Percentiles rank a stretch among this genome's conserved stretches.
Evolutionary conservation across 2,329 filamentous ascomycete genomes (phyloP).

Genomic region (Aspergillus glaucus): DNA sequence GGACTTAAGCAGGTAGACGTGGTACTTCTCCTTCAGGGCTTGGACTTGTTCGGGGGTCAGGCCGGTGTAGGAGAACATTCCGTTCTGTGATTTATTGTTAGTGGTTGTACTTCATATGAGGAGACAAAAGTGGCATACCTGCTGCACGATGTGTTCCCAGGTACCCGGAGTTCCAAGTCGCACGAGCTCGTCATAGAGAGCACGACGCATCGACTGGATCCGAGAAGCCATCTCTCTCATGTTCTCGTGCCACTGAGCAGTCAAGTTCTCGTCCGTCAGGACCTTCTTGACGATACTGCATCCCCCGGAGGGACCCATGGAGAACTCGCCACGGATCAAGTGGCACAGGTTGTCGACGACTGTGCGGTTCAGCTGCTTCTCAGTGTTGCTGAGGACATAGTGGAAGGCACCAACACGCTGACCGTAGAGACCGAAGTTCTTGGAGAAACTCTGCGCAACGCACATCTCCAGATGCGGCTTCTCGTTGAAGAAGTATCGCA

Average conservation of each 20-base stretch:
- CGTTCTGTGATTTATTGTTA: constrained; percentile 34
- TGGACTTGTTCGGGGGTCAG: constrained; percentile 41
- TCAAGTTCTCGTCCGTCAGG: constrained; percentile 70
- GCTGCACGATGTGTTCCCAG: constrained; percentile 97
- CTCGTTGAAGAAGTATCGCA: constrained; percentile 85
- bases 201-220: constrained; percentile 83
- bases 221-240: constrained; percentile 86
- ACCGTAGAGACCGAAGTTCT: constrained; percentile 77
- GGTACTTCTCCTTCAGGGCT: constrained; percentile 35
- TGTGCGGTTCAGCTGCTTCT: constrained; percentile 21
- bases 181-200: constrained; percentile 72
- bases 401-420: constrained; percentile 95
- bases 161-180: constrained; percentile 76
- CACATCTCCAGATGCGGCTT: constrained; percentile 60
- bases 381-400: constrained; percentile 33
- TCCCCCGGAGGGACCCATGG: constrained; percentile 68
- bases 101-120: not conserved
- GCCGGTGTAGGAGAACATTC: constrained; percentile 84
- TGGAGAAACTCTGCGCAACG: constrained; percentile 55
- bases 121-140: constrained; percentile 51
- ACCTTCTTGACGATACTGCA: constrained; percentile 77
- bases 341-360: constrained; percentile 35
- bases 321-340: constrained; percentile 35
- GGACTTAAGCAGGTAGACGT: constrained; percentile 39
- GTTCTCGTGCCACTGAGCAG: constrained; percentile 84